Conservation (phyloP, 2,329 filamentous ascomycete genomes). For the Fusarium sulawesiense region DNA sequence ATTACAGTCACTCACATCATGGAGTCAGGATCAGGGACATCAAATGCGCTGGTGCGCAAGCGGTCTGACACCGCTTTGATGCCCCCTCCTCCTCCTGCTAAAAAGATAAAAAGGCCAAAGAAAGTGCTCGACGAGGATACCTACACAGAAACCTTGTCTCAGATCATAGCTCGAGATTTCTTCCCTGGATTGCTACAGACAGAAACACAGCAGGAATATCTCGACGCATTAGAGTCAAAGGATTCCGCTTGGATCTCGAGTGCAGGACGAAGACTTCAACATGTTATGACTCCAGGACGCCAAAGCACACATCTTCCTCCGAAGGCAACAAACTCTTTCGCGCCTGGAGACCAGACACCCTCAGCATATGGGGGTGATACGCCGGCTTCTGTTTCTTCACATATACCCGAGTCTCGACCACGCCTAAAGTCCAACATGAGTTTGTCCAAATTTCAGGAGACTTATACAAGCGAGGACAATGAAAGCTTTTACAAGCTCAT, state of each 20-base stretch:
- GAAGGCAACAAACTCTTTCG: conserved; percentile 34
- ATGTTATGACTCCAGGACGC: conserved; percentile 84
- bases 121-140: conserved; percentile 92
- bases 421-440: conserved; percentile 81
- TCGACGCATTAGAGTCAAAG: conserved; percentile 89
- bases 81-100: conserved; percentile 85
- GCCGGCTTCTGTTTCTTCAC: conserved; percentile 67
- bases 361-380: conserved; percentile 78
- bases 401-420: conserved; percentile 54
- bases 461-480: conserved; percentile 97
- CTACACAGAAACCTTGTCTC: conserved; percentile 89
- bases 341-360: conserved; percentile 66
- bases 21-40: conserved; percentile 52
- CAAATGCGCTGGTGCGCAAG: conserved; percentile 74
- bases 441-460: conserved; percentile 86
- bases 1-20: conserved; percentile 45
- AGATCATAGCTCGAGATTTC: conserved; percentile 96
- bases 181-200: conserved; percentile 91
- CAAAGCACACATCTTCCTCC: conserved; percentile 42
- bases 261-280: conserved; percentile 76
- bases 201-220: conserved; percentile 89
- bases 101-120: conserved; percentile 90
- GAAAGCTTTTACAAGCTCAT: conserved; percentile 94
- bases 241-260: conserved; percentile 88
- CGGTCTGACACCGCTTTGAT: conserved; percentile 77